Conservation (phyloP, 768 basidiomycete genomes). For the Podaxis sp. region DNA sequence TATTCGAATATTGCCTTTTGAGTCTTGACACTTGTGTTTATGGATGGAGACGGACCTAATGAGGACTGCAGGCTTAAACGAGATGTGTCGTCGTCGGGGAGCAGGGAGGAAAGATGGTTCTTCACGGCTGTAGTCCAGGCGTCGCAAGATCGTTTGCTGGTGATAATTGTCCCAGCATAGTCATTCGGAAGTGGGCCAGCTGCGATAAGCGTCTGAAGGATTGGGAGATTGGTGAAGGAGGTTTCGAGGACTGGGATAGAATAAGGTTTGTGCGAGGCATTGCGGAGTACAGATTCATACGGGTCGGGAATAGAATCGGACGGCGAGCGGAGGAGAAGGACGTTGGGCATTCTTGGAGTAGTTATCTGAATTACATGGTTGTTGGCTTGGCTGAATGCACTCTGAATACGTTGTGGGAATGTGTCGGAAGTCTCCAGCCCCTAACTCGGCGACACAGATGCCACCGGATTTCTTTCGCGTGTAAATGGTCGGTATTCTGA, state of each 20-base stretch:
- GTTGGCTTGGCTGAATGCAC: background rate
- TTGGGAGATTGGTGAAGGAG: constrained; percentile 40
- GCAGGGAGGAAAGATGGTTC: constrained; percentile 7
- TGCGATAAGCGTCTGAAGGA: constrained; percentile 38
- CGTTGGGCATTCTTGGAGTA: constrained; percentile 24
- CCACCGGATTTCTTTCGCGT: too few species aligned
- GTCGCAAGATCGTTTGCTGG: constrained; percentile 74
- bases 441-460: too few species aligned
- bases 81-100: background rate
- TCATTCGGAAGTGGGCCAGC: constrained; percentile 27
- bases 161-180: constrained; percentile 65
- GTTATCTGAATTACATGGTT: background rate
- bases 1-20: background rate
- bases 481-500: too few species aligned
- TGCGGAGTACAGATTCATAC: constrained; percentile 50
- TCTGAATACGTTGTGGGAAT: background rate
- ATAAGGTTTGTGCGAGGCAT: constrained; percentile 43
- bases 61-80: background rate
- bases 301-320: constrained; percentile 41
- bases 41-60: constrained; percentile 17
- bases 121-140: constrained; percentile 54
- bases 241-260: constrained; percentile 78
- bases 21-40: background rate
- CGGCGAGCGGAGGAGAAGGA: constrained; percentile 42
- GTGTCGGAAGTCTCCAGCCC: background rate